Evolutionary conservation across 192 early-diverging fungal genomes (phyloP).

Genomic region (Backusella luteola): DNA sequence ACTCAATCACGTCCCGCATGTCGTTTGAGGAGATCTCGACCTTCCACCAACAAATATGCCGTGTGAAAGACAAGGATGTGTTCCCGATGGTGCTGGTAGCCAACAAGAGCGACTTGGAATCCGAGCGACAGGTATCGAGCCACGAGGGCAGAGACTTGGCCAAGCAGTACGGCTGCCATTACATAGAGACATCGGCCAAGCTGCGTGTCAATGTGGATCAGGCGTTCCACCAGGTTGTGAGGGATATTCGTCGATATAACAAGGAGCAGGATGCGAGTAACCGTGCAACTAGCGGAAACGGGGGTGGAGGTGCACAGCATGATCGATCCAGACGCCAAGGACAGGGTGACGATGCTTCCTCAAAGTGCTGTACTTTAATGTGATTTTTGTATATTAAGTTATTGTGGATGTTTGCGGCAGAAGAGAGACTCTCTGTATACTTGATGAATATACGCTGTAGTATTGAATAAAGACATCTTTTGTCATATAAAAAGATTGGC

Average conservation of each 20-base stretch:
- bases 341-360: not conserved
- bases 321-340: not conserved
- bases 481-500: too few relatives aligned
- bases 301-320: not conserved
- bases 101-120: constrained; percentile 89
- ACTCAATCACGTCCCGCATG: constrained; percentile 87
- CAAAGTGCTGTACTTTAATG: not conserved
- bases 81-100: constrained; percentile 91
- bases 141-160: constrained; percentile 85
- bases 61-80: constrained; percentile 93
- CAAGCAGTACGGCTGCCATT: constrained; percentile 68
- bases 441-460: too few relatives aligned
- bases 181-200: constrained; percentile 90
- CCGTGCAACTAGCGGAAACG: not conserved
- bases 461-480: too few relatives aligned
- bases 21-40: constrained; percentile 90
- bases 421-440: too few relatives aligned
- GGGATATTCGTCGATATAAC: constrained; percentile 79
- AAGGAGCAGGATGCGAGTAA: constrained; percentile 54
- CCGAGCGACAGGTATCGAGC: constrained; percentile 79
- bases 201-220: constrained; percentile 91
- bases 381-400: not conserved
- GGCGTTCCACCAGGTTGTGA: constrained; percentile 85
- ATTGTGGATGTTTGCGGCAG: too few relatives aligned
- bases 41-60: constrained; percentile 90